These are phyloP conservation scores for Colletotrichum sp. DNA, from an alignment of 2,329 filamentous ascomycete species.

Conservation along the genomic window DNA sequence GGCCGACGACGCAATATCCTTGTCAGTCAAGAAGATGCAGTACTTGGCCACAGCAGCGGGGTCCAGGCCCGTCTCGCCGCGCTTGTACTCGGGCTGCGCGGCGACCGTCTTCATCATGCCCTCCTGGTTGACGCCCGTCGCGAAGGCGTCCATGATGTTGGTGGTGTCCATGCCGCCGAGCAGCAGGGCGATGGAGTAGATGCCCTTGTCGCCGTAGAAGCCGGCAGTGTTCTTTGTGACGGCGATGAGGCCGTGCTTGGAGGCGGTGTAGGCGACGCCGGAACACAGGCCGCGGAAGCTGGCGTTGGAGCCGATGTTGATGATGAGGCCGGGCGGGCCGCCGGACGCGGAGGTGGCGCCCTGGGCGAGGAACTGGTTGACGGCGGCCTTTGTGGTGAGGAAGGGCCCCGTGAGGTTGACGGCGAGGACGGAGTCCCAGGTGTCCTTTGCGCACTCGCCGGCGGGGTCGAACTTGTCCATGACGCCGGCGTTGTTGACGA, in stretches of 20 bases:
- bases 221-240: conserved; percentile 63
- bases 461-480: conserved; percentile 63
- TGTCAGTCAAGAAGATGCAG: conserved; percentile 39
- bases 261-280: conserved; percentile 56
- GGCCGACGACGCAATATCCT: conserved; percentile 33
- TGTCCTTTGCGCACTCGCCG: conserved; percentile 47
- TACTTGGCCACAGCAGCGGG: conserved; percentile 44
- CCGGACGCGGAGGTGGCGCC: conserved; percentile 3
- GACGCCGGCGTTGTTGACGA: conserved; percentile 64
- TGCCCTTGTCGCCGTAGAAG: conserved; percentile 59
- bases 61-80: conserved; percentile 31
- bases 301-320: conserved; percentile 27
- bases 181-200: conserved; percentile 32
- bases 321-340: conserved; percentile 23
- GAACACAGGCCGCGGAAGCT: conserved; percentile 8
- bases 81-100: conserved; percentile 32
- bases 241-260: conserved; percentile 59
- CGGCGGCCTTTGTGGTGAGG: conserved; percentile 55
- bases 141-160: conserved; percentile 40
- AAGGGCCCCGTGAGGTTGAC: conserved; percentile 64
- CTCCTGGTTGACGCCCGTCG: conserved; percentile 36
- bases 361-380: conserved; percentile 52
- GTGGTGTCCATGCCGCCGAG: conserved; percentile 20
- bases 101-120: conserved; percentile 31
- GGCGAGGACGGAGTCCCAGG: conserved; percentile 60